phyloP scores from a whole-genome alignment of 352 stramenopile genomes.

The Halophytophthora polymorphica region DNA sequence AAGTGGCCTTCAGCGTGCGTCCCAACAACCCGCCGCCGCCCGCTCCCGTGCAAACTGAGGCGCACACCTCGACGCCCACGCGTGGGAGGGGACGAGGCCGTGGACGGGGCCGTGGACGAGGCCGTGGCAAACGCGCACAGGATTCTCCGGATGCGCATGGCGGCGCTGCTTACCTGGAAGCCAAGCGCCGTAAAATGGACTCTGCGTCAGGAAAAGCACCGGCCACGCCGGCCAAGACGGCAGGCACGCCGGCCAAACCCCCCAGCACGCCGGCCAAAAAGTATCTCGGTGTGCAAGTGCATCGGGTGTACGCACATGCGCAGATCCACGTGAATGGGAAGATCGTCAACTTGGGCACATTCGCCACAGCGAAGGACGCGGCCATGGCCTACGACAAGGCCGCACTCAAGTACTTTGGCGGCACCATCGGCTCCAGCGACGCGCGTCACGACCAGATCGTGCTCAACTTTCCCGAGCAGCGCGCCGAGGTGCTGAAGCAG shows the following conservation, averaged over 20 bases:
- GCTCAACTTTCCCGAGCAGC: slow-evolving; percentile 76
- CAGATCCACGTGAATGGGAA: slow-evolving; percentile 81
- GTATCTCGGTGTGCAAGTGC: slow-evolving; percentile 69
- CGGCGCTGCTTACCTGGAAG: slow-evolving; percentile 9
- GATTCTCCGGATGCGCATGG: slow-evolving; percentile 25
- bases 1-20: slow-evolving; percentile 28
- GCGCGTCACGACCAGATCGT: slow-evolving; percentile 47
- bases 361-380: slow-evolving; percentile 61
- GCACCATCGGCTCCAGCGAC: slow-evolving; percentile 33
- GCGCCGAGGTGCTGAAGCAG: slow-evolving; percentile 51
- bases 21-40: slow-evolving; percentile 10
- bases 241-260: not conserved
- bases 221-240: slow-evolving; percentile 35
- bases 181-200: slow-evolving; percentile 38
- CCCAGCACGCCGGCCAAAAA: slow-evolving; percentile 34
- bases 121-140: slow-evolving; percentile 55
- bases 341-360: slow-evolving; percentile 73
- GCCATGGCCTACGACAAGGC: slow-evolving; percentile 82
- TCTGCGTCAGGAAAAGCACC: not conserved
- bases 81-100: slow-evolving; percentile 32
- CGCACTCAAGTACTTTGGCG: slow-evolving; percentile 70
- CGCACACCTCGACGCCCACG: slow-evolving; percentile 16
- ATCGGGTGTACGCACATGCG: slow-evolving; percentile 69
- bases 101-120: slow-evolving; percentile 47
- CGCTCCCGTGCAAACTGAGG: slow-evolving; percentile 5